Conservation (phyloP, 2,329 filamentous ascomycete species). For the Penicillium sp. region DNA sequence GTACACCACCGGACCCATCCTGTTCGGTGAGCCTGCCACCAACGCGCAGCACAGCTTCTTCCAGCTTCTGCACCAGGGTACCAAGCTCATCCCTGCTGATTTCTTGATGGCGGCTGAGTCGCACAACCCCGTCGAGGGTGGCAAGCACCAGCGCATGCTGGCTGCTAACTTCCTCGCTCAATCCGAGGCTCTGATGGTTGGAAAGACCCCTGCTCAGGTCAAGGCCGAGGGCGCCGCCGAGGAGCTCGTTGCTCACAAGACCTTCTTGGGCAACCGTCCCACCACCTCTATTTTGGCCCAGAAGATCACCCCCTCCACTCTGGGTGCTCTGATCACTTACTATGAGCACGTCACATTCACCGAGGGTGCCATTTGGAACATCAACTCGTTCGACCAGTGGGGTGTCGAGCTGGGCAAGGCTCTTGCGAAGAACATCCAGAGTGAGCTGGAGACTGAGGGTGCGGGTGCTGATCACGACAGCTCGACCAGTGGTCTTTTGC, state of each 20-base stretch:
- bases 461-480: conserved; percentile 74
- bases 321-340: conserved; percentile 95
- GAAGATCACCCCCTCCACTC: conserved; percentile 87
- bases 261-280: conserved; percentile 95
- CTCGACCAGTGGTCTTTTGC: conserved; percentile 84
- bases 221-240: conserved; percentile 49
- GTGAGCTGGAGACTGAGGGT: conserved; percentile 74
- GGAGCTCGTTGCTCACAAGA: conserved; percentile 88
- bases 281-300: conserved; percentile 93
- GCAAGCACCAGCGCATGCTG: conserved; percentile 78
- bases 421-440: conserved; percentile 85
- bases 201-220: conserved; percentile 49
- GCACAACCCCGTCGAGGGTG: conserved; percentile 89
- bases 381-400: conserved; percentile 99
- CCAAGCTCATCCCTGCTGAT: conserved; percentile 96
- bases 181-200: conserved; percentile 54
- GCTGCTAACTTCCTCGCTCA: conserved; percentile 52
- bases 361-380: conserved; percentile 97
- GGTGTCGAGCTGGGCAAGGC: conserved; percentile 97
- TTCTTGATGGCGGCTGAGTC: conserved; percentile 96
- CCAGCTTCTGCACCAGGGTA: conserved; percentile 98
- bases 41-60: conserved; percentile 99
- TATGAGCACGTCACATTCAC: conserved; percentile 99
- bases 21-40: conserved; percentile 97
- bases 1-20: conserved; percentile 93